These are phyloP conservation scores for Populus davidiana DNA, from an alignment of 345 rosid species.

Conservation along the genomic window DNA sequence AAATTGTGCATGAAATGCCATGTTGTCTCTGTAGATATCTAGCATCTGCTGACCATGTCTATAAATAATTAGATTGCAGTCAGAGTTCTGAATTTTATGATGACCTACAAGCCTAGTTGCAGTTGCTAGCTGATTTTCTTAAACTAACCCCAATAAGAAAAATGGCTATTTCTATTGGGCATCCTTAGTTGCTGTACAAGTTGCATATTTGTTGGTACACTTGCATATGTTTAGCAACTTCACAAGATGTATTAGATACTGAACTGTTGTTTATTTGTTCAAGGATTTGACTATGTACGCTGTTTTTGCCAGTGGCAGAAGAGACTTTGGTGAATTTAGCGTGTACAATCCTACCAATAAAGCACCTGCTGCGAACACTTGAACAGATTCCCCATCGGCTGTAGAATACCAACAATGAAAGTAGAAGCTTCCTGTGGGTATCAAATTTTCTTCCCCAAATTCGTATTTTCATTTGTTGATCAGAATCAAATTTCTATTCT, in stretches of 20 bases:
- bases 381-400: background rate
- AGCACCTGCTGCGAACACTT: constrained; percentile 1
- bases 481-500: background rate
- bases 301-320: constrained; percentile 74
- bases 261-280: constrained; percentile 24
- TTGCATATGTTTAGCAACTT: background rate
- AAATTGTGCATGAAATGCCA: background rate
- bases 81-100: background rate
- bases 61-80: background rate
- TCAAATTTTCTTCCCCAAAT: background rate
- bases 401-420: background rate
- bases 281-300: constrained; percentile 50
- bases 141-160: background rate
- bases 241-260: constrained; percentile 11
- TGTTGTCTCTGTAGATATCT: background rate
- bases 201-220: background rate
- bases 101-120: background rate
- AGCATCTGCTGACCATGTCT: background rate
- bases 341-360: constrained; percentile 70
- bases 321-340: constrained; percentile 89
- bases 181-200: background rate
- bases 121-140: no score
- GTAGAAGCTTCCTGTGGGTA: background rate
- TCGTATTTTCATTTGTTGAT: background rate
- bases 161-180: background rate